Conservation (phyloP, 2,329 filamentous ascomycete genomes). For the Cordyceps cateniannulata region DNA sequence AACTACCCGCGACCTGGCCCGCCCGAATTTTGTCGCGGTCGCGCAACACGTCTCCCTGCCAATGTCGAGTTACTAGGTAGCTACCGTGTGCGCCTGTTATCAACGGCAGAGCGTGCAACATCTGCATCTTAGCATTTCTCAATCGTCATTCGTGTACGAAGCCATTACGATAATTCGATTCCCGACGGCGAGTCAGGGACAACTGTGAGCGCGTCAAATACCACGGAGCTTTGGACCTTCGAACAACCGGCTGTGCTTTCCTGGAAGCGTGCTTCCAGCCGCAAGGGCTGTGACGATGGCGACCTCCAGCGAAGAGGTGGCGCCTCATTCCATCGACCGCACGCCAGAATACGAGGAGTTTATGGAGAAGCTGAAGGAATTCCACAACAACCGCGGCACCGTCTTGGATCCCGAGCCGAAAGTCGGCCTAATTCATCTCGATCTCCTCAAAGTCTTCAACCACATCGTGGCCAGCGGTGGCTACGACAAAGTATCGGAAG, state of each 20-base stretch:
- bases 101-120: neutral
- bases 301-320: conserved; percentile 29
- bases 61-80: conserved; percentile 2
- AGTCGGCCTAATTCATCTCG: conserved; percentile 68
- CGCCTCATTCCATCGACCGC: conserved; percentile 45
- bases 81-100: neutral
- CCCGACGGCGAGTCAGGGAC: neutral
- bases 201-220: neutral
- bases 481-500: conserved; percentile 76
- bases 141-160: conserved; percentile 2
- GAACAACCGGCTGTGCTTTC: neutral
- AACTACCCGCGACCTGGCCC: neutral
- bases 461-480: conserved; percentile 71
- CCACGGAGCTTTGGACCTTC: neutral
- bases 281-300: conserved; percentile 23
- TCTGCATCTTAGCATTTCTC: neutral
- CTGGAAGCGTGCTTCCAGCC: neutral
- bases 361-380: conserved; percentile 63
- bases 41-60: conserved; percentile 14
- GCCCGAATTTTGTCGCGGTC: conserved; percentile 11
- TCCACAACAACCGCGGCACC: conserved; percentile 75
- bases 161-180: neutral
- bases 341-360: conserved; percentile 73
- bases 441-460: conserved; percentile 73
- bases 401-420: conserved; percentile 74